Evolutionary conservation across 225 moss, liverwort and hornwort species (phyloP).

Genomic region (Antitrichia curtipendula): DNA sequence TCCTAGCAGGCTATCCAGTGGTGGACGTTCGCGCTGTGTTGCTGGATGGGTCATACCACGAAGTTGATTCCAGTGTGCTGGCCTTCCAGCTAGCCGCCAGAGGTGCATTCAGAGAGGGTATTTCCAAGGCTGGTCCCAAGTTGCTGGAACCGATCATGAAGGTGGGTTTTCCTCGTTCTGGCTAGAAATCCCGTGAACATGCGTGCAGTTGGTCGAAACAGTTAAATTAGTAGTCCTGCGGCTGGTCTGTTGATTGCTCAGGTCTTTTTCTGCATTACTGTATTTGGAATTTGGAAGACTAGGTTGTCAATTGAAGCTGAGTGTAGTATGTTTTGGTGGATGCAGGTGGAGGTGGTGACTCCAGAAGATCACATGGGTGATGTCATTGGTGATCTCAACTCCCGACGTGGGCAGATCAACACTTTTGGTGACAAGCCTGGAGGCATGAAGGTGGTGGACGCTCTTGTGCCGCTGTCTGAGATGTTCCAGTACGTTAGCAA

Average conservation of each 20-base stretch:
- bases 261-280: not conserved
- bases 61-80: conserved; percentile 93
- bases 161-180: conserved; percentile 2
- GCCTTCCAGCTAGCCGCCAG: conserved; percentile 96
- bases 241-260: not conserved
- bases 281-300: not conserved
- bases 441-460: conserved; percentile 93
- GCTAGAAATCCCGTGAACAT: not conserved
- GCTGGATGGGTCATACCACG: conserved; percentile 87
- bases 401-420: conserved; percentile 71
- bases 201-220: not conserved
- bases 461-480: conserved; percentile 78
- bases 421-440: conserved; percentile 91
- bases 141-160: conserved; percentile 96
- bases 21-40: conserved; percentile 90
- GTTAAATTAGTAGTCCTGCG: not conserved
- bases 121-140: conserved; percentile 69
- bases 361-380: conserved; percentile 99
- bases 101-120: conserved; percentile 88
- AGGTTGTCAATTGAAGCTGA: not conserved
- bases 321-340: not conserved
- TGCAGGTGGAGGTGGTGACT: conserved; percentile 86
- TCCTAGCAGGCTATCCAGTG: conserved; percentile 89
- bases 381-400: conserved; percentile 94
- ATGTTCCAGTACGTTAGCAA: conserved; percentile 99